phyloP scores from a whole-genome alignment of 1,139 yeast species.

The Debaryomyces coudertii region DNA sequence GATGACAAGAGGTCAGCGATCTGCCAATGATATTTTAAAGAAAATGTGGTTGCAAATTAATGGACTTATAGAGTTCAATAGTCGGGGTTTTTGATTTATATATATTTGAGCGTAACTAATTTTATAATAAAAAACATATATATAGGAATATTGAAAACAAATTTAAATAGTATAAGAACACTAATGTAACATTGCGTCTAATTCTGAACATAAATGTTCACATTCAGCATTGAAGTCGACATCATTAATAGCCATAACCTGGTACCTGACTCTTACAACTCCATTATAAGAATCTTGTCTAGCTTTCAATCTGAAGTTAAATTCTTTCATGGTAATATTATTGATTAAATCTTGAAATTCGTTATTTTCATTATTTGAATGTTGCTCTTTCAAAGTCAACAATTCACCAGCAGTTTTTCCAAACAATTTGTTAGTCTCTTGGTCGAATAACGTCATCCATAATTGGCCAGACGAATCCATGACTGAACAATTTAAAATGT shows the following conservation, averaged over 20 bases:
- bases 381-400: conserved; percentile 49
- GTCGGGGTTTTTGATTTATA: conserved; percentile 9
- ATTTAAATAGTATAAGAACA: neutral
- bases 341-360: conserved; percentile 54
- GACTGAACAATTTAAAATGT: conserved; percentile 69
- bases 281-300: conserved; percentile 85
- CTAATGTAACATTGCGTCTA: conserved; percentile 34
- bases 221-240: conserved; percentile 67
- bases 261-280: conserved; percentile 73
- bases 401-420: conserved; percentile 74
- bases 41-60: conserved; percentile 66
- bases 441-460: conserved; percentile 89
- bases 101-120: conserved; percentile 2
- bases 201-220: conserved; percentile 55
- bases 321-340: conserved; percentile 67
- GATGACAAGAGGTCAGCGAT: conserved; percentile 66
- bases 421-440: conserved; percentile 70
- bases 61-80: conserved; percentile 50
- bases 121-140: conserved; percentile 6
- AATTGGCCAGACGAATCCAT: conserved; percentile 81
- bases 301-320: conserved; percentile 75
- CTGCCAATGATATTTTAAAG: conserved; percentile 57
- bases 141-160: conserved; percentile 5
- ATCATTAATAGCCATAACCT: conserved; percentile 56
- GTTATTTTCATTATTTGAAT: conserved; percentile 41